phyloP scores from a whole-genome alignment of 139 green algal species.

The Volvox africanus region DNA sequence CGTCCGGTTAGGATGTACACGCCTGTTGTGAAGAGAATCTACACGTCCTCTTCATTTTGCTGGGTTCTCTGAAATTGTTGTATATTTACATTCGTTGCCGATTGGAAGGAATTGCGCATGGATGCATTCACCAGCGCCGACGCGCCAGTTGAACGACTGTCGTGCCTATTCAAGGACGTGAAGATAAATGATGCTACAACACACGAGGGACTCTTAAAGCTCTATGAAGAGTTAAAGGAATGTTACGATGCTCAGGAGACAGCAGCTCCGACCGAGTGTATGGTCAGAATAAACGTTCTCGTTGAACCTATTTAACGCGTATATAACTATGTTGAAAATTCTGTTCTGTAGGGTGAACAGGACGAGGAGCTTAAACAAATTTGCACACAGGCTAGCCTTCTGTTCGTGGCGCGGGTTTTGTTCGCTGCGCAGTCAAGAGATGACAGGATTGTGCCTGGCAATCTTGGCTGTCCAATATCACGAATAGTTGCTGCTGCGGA shows the following conservation, averaged over 20 bases:
- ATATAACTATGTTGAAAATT: background rate
- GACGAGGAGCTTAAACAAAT: constrained; percentile 45
- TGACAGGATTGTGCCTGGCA: background rate
- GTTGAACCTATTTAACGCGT: background rate
- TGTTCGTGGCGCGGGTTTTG: constrained; percentile 40
- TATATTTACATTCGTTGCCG: no score
- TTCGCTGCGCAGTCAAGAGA: background rate
- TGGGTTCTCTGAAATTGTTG: no score
- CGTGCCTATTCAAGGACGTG: constrained; percentile 9
- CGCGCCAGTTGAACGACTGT: no score
- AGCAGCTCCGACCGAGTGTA: background rate
- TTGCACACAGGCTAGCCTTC: constrained; percentile 30
- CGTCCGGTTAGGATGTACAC: no score
- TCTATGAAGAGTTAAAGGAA: constrained; percentile 17
- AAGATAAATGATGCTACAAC: background rate
- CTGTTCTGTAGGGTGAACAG: background rate
- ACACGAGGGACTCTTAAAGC: background rate
- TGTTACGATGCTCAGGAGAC: constrained; percentile 9
- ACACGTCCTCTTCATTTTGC: no score
- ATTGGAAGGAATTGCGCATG: no score
- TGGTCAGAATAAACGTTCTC: background rate
- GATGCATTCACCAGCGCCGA: no score
- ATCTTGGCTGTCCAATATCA: constrained; percentile 38
- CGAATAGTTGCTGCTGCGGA: constrained; percentile 40
- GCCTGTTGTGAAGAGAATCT: no score